A percentile compares a stretch with the other conserved stretches of the same genome.
Evolutionary conservation across 352 stramenopile genomes (phyloP).

Genomic region (Phytophthora europaea): DNA sequence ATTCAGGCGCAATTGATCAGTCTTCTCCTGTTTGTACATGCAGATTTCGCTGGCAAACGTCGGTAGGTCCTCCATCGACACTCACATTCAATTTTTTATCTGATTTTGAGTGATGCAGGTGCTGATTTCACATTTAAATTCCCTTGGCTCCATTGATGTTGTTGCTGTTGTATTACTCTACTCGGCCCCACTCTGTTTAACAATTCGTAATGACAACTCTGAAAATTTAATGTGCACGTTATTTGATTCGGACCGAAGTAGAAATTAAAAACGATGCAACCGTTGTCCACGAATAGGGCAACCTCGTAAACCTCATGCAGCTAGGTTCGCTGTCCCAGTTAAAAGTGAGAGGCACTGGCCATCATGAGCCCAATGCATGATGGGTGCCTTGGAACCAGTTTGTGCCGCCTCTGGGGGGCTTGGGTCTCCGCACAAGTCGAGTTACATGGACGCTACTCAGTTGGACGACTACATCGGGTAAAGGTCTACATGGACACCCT

Average conservation of each 20-base stretch:
- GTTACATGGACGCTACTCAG: not conserved
- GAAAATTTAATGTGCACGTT: too few species aligned
- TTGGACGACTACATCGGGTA: not conserved
- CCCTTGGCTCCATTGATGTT: conserved; percentile 22
- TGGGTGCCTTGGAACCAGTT: not conserved
- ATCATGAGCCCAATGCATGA: not conserved
- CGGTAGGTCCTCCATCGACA: conserved; percentile 7
- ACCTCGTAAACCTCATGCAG: not conserved
- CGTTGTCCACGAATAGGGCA: not conserved
- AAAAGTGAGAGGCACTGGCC: not conserved
- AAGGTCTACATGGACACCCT: conserved; percentile 2
- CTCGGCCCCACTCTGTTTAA: too few species aligned
- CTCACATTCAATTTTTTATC: not conserved
- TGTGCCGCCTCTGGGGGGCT: not conserved
- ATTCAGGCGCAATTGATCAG: conserved; percentile 42
- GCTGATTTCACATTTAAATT: conserved; percentile 40
- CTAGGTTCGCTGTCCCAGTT: not conserved
- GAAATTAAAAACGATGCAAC: not conserved
- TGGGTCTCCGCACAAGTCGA: not conserved
- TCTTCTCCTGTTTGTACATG: conserved; percentile 42
- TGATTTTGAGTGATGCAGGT: conserved; percentile 1
- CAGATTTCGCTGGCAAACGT: conserved; percentile 41
- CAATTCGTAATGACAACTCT: too few species aligned
- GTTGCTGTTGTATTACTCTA: too few species aligned
- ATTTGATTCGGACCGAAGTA: too few species aligned